A percentile compares a stretch with the other conserved stretches of the same genome.
phyloP scores from a whole-genome alignment of 345 rosid species.

The Pistacia vera region DNA sequence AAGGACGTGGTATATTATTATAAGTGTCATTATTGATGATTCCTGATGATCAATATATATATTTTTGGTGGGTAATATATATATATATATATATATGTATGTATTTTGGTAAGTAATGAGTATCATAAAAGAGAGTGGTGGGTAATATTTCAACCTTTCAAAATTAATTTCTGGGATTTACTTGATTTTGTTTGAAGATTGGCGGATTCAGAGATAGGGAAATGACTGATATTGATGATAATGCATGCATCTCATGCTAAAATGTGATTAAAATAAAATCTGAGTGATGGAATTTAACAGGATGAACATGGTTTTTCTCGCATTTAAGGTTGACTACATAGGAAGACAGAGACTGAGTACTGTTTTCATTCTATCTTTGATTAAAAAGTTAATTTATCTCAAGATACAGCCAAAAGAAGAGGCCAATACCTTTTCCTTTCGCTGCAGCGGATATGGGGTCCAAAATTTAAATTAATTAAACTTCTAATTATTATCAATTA shows the following conservation, averaged over 20 bases:
- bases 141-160: too few relatives aligned
- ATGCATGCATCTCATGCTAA: constrained; percentile 8
- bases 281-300: background rate
- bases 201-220: background rate
- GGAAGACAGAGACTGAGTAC: too few relatives aligned
- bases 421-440: background rate
- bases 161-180: constrained; percentile 5
- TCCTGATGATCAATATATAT: too few relatives aligned
- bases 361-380: background rate
- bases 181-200: constrained; percentile 14
- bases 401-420: background rate
- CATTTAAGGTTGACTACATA: too few relatives aligned
- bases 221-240: constrained; percentile 15
- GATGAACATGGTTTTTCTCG: background rate
- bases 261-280: background rate
- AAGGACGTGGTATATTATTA: background rate
- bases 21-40: too few relatives aligned
- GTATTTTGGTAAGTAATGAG: too few relatives aligned
- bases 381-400: background rate
- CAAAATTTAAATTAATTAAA: background rate
- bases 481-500: background rate
- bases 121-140: too few relatives aligned
- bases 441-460: constrained; percentile 7
- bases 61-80: too few relatives aligned
- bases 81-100: too few relatives aligned